Evolutionary conservation across 1,139 yeast species (phyloP), one percentile per base, ranked within the genome.

Genomic region (Magnusiomyces suaveolens): DNA sequence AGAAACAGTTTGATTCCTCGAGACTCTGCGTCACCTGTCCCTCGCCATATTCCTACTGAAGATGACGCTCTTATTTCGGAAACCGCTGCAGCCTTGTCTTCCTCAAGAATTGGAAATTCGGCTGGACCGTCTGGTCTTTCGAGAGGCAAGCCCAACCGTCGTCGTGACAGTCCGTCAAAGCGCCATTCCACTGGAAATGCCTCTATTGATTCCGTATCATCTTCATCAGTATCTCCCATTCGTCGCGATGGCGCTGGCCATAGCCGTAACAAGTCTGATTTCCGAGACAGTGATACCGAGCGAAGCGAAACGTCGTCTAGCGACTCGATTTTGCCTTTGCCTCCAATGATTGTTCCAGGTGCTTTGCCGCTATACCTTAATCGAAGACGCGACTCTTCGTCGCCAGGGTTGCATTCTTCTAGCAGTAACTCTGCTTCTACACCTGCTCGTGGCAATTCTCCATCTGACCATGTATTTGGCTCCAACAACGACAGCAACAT

Each of bases 71-170:
- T 36, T 8, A 18, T 36, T 8, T 10, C 41, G 3, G 54, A 51
- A 18, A 51, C 50, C 12, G 44, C 50, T 1, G 55, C 55, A 16
- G 39, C 32, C 2, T 14, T 47, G n/a, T n/a, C n/a, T n/a, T n/a
- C n/a, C n/a, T n/a, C n/a, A n/a, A n/a, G n/a, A n/a, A n/a, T n/a
- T n/a, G n/a, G n/a, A n/a, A n/a, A n/a, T n/a, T n/a, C n/a, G 3
- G 41, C 18, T 3, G 41, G 41, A 36, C 12, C 25, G 10, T 41
- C 25, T 38, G 2, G 48, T 53, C 46, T 54, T 21, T 32, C 52
- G 10, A 50, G 56, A 18, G 56, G 56, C 16, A 48, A 36, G 23
- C 43, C 12, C 18, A 54, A 54, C 43, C 49, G 56, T 10, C 54
- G 56, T 10, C 53, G 56, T 6, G 51, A 43, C 23, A 43, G 51